Evolutionary conservation across 305 asterid genomes (phyloP), one percentile per base, ranked within the genome.

Genomic region (Vinca major): DNA sequence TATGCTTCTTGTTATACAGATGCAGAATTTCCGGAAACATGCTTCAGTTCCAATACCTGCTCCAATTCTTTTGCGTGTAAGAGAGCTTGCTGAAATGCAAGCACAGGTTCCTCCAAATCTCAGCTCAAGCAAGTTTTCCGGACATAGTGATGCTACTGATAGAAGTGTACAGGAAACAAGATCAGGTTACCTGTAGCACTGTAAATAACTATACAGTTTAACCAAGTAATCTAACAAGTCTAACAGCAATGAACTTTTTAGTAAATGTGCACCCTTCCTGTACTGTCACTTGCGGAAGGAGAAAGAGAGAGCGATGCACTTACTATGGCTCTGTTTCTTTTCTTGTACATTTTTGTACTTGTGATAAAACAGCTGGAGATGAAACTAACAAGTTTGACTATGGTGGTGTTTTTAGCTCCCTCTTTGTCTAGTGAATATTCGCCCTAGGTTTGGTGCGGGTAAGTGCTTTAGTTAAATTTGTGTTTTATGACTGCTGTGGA

Each of bases 31-130:
- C 21, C 80, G 90, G 79, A 91, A 89, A 75, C 93, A 82, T 45
- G 84, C 91, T 43, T 78, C 96, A 54, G 78, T 85, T 55, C 85
- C 89, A 5, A 88, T 92, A 66, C 96, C 98, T 21, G 85, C 91
- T 44, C 66, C 88, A 36, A 92, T 92, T 71, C 92, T 92, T 63
- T 75, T 83, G 2, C 83, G 95, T 39, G 98, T 92, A 76, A 83
- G 95, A 77, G 98, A 92, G 77, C 91, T 89, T 74, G 91, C 98
- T 48, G 86, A 92, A 68, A 76, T 75, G 75, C 92, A 89, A 63
- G 74, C 90, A 26, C 90, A 79, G 75, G 76, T 71, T 62, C 77
- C 83, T 16, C 83, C 85, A 6, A 82, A 67, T 78, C 53, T 79
- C 51, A 68, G 80, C 79, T 60, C 81, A 47, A 75, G 74, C 83